Percentiles rank a stretch among this genome's conserved stretches.
phyloP scores from a whole-genome alignment of 169 alveolate genomes.

The Toxoplasma gondii region DNA sequence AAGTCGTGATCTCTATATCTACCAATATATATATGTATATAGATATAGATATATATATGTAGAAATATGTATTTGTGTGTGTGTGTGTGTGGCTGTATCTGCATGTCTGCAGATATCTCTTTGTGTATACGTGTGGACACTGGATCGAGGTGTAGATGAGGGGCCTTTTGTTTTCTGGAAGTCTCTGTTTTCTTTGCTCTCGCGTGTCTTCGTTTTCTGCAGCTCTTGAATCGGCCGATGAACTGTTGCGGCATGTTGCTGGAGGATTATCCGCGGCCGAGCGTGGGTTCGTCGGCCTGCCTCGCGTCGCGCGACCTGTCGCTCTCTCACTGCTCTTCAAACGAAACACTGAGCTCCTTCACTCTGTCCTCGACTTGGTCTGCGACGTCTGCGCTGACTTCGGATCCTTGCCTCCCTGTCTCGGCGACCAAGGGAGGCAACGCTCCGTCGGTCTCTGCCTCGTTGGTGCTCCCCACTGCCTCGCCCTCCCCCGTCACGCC shows the following conservation, averaged over 20 bases:
- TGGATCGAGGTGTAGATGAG: too few relatives aligned
- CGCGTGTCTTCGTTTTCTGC: background rate
- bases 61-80: too few relatives aligned
- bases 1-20: too few relatives aligned
- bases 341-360: background rate
- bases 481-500: background rate
- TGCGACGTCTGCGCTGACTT: background rate
- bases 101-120: too few relatives aligned
- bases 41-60: too few relatives aligned
- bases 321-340: background rate
- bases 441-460: background rate
- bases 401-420: background rate
- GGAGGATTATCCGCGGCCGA: conserved; percentile 20
- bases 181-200: too few relatives aligned
- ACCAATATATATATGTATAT: too few relatives aligned
- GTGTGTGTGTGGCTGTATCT: background rate
- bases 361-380: background rate
- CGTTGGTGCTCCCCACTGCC: background rate
- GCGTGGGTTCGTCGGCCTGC: background rate
- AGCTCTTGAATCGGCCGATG: conserved; percentile 24
- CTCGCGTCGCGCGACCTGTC: background rate
- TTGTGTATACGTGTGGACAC: too few relatives aligned
- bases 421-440: background rate
- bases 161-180: too few relatives aligned
- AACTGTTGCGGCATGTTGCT: conserved; percentile 16